Conservation (phyloP, 768 basidiomycete genomes). For the Lactarius deliciosus region DNA sequence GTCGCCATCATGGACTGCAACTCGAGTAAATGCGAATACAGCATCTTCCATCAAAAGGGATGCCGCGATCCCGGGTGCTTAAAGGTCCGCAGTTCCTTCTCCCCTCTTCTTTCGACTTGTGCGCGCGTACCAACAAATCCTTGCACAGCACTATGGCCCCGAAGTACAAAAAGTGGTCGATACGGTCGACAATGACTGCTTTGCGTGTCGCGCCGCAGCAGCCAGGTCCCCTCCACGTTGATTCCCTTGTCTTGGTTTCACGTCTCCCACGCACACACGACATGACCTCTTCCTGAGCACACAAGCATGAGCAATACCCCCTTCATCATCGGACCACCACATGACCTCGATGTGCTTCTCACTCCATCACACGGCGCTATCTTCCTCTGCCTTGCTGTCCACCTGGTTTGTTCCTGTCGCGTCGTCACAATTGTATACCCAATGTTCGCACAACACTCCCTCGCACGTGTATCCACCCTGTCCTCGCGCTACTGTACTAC, state of each 20-base stretch:
- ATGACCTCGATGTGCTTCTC: slow-evolving; percentile 9
- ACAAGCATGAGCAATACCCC: slow-evolving; percentile 21
- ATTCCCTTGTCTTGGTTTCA: not conserved
- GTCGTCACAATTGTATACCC: slow-evolving; percentile 27
- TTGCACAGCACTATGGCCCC: slow-evolving; percentile 56
- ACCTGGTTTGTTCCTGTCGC: slow-evolving; percentile 13
- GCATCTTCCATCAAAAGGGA: slow-evolving; percentile 54
- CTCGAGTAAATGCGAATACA: slow-evolving; percentile 60
- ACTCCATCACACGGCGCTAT: slow-evolving; percentile 17
- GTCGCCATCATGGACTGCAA: slow-evolving; percentile 76
- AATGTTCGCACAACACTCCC: slow-evolving; percentile 16
- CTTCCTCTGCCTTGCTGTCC: slow-evolving; percentile 9
- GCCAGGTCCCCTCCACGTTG: slow-evolving; percentile 32
- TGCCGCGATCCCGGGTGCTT: slow-evolving; percentile 57
- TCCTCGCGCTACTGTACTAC: slow-evolving; percentile 24
- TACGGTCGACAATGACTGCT: slow-evolving; percentile 69
- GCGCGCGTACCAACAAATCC: not conserved
- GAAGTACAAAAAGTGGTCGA: slow-evolving; percentile 72
- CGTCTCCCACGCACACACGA: not conserved
- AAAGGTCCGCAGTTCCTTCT: slow-evolving; percentile 45
- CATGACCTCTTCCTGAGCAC: not conserved
- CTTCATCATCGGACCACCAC: slow-evolving; percentile 16
- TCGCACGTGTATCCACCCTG: slow-evolving; percentile 22
- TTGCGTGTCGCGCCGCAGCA: slow-evolving; percentile 63
- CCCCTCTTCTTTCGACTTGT: not conserved